Evolutionary conservation across 2,329 filamentous ascomycete species (phyloP).

Genomic region (Phyllosticta capitalensis): DNA sequence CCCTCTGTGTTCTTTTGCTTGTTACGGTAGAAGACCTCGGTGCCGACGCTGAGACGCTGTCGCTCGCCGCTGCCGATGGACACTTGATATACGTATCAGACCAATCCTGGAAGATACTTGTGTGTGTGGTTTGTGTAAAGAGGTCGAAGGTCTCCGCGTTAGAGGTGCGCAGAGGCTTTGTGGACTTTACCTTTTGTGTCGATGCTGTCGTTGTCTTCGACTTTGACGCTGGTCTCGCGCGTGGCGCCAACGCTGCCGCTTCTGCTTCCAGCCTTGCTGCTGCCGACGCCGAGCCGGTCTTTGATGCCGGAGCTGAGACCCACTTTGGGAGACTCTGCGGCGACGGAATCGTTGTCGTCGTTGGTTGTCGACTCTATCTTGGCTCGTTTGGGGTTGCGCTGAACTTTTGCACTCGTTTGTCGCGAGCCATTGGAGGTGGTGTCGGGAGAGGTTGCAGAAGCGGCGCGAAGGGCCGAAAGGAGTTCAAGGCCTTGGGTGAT

Average conservation of each 20-base stretch:
- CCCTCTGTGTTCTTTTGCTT: constrained; percentile 34
- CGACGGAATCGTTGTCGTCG: constrained; percentile 30
- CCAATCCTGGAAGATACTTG: constrained; percentile 13
- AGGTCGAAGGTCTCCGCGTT: constrained; percentile 3
- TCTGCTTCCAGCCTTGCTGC: constrained; percentile 28
- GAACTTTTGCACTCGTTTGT: constrained; percentile 26
- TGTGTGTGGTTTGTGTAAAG: no score
- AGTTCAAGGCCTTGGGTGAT: constrained; percentile 35
- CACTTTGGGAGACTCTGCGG: constrained; percentile 24
- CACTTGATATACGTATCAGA: constrained; percentile 10
- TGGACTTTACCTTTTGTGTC: constrained; percentile 33
- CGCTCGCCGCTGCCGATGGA: constrained; percentile 10
- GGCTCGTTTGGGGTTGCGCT: constrained; percentile 25
- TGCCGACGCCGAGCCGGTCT: constrained; percentile 21
- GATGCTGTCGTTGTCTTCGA: constrained; percentile 38
- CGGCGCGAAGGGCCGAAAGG: constrained; percentile 36
- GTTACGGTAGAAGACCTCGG: constrained; percentile 43
- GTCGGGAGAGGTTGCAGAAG: constrained; percentile 8
- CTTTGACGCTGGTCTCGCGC: constrained; percentile 42
- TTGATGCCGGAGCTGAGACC: constrained; percentile 6
- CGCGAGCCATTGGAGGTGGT: constrained; percentile 34
- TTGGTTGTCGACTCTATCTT: constrained; percentile 25
- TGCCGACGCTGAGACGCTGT: constrained; percentile 30
- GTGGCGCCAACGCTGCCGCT: constrained; percentile 36
- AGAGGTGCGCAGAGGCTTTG: constrained; percentile 4